Evolutionary conservation across 2,329 filamentous ascomycete genomes (phyloP).

Genomic region (Mariannaea sp.): DNA sequence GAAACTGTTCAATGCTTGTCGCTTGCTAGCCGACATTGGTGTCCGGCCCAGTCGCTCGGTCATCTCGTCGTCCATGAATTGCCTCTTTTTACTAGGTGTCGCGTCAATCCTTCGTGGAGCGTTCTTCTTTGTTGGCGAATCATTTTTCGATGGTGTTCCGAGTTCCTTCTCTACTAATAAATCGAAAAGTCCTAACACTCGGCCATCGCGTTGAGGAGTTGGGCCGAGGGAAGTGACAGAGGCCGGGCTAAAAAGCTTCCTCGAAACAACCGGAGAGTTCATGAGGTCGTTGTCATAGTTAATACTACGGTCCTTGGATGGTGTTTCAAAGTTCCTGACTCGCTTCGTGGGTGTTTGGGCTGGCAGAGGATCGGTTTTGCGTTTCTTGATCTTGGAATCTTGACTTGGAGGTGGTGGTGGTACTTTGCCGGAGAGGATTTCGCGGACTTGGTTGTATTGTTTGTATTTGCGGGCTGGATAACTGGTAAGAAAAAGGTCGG

Average conservation of each 20-base stretch:
- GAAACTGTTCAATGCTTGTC: slow-evolving; percentile 65
- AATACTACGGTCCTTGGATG: slow-evolving; percentile 45
- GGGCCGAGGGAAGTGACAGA: slow-evolving; percentile 70
- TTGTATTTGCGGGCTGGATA: slow-evolving; percentile 72
- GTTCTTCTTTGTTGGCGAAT: slow-evolving; percentile 31
- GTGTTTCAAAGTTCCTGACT: slow-evolving; percentile 52
- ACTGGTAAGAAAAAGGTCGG: neutral
- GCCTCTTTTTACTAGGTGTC: slow-evolving; percentile 54
- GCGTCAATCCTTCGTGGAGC: slow-evolving; percentile 34
- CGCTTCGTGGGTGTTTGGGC: slow-evolving; percentile 59
- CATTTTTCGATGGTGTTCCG: slow-evolving; percentile 55
- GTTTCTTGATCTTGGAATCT: slow-evolving; percentile 47
- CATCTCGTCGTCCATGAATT: slow-evolving; percentile 37
- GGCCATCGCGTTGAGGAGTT: slow-evolving; percentile 79
- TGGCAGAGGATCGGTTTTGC: slow-evolving; percentile 44
- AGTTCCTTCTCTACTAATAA: slow-evolving; percentile 59
- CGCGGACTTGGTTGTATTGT: slow-evolving; percentile 70
- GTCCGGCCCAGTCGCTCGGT: slow-evolving; percentile 50
- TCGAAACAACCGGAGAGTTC: slow-evolving; percentile 60
- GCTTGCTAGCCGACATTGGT: slow-evolving; percentile 62
- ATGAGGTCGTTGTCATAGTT: slow-evolving; percentile 50
- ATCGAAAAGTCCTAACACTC: slow-evolving; percentile 78
- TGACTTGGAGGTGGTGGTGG: slow-evolving; percentile 47
- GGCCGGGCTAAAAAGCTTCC: slow-evolving; percentile 64
- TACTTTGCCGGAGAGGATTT: slow-evolving; percentile 61